Evolutionary conservation across 495 filamentous ascomycete genomes (phyloP).

Genomic region (Lichenothelia convexa): DNA sequence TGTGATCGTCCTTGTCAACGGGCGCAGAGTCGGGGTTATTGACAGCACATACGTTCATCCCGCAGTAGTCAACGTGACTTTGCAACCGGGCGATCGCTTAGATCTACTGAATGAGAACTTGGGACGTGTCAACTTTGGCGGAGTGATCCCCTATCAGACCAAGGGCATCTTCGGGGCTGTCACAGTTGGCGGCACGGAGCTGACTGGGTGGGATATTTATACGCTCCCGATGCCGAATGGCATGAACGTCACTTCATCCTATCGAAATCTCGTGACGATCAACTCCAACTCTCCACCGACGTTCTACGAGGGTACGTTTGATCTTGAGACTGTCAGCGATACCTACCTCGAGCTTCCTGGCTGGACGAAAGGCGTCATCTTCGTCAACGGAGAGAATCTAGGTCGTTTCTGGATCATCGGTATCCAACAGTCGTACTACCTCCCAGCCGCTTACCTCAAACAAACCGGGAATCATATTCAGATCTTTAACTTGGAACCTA

Average conservation of each 20-base stretch:
- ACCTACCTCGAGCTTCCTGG: conserved; percentile 25
- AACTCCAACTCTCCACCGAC: too few species aligned
- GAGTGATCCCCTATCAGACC: conserved; percentile 25
- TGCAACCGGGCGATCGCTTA: conserved; percentile 22
- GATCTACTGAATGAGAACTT: conserved; percentile 29
- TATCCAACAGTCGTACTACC: conserved; percentile 29
- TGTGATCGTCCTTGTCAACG: conserved; percentile 28
- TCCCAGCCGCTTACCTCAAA: conserved; percentile 21
- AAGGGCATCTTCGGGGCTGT: conserved; percentile 30
- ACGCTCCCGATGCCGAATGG: conserved; percentile 18
- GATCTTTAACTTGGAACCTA: too few species aligned
- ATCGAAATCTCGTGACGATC: too few species aligned
- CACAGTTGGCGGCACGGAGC: conserved; percentile 16
- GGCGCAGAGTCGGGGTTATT: conserved; percentile 21
- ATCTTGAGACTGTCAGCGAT: conserved; percentile 17
- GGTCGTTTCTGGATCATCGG: conserved; percentile 30
- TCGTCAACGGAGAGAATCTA: conserved; percentile 29
- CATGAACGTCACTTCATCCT: conserved; percentile 5
- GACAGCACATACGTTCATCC: conserved; percentile 26
- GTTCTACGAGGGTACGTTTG: conserved; percentile 26
- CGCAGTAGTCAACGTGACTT: conserved; percentile 13
- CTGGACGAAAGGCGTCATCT: conserved; percentile 28
- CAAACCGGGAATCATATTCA: too few species aligned
- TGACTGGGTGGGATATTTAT: conserved; percentile 25
- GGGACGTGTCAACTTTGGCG: conserved; percentile 26